Percentiles rank a stretch among this genome's conserved stretches.
phyloP scores from a whole-genome alignment of 2,329 filamentous ascomycete species.

The Shiraia bambusicola region DNA sequence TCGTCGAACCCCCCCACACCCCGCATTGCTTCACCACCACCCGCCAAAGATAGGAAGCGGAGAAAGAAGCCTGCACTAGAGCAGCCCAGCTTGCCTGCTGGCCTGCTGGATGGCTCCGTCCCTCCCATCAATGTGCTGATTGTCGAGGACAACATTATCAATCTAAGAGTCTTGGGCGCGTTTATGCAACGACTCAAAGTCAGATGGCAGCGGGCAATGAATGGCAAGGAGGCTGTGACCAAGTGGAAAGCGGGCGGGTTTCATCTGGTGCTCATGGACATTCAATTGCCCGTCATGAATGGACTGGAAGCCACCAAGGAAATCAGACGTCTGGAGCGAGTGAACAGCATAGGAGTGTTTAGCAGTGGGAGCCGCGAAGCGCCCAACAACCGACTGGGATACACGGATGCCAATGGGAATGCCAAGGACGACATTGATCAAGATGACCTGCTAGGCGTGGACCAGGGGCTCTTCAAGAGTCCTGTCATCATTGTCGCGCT shows the following conservation, averaged over 20 bases:
- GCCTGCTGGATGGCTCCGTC: slow-evolving; percentile 72
- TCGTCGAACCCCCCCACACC: slow-evolving; percentile 51
- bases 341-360: slow-evolving; percentile 93
- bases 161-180: slow-evolving; percentile 86
- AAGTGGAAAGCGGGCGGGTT: slow-evolving; percentile 94
- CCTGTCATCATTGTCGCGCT: slow-evolving; percentile 97
- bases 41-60: slow-evolving; percentile 49
- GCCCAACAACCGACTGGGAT: slow-evolving; percentile 34
- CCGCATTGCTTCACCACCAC: slow-evolving; percentile 53
- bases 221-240: slow-evolving; percentile 86
- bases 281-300: slow-evolving; percentile 95
- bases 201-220: slow-evolving; percentile 95
- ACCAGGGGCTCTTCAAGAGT: slow-evolving; percentile 77
- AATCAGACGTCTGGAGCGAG: slow-evolving; percentile 82
- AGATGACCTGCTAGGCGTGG: slow-evolving; percentile 66
- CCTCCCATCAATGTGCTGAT: slow-evolving; percentile 97
- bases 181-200: slow-evolving; percentile 97
- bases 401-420: slow-evolving; percentile 36
- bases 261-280: slow-evolving; percentile 97
- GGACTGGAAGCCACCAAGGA: slow-evolving; percentile 93
- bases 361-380: slow-evolving; percentile 53
- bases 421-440: slow-evolving; percentile 49
- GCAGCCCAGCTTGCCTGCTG: slow-evolving; percentile 54
- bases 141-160: slow-evolving; percentile 98
- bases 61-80: slow-evolving; percentile 46